Evolutionary conservation across 345 rosid species (phyloP), one percentile per base, ranked within the genome.

Genomic region (Arabidopsis suecica): DNA sequence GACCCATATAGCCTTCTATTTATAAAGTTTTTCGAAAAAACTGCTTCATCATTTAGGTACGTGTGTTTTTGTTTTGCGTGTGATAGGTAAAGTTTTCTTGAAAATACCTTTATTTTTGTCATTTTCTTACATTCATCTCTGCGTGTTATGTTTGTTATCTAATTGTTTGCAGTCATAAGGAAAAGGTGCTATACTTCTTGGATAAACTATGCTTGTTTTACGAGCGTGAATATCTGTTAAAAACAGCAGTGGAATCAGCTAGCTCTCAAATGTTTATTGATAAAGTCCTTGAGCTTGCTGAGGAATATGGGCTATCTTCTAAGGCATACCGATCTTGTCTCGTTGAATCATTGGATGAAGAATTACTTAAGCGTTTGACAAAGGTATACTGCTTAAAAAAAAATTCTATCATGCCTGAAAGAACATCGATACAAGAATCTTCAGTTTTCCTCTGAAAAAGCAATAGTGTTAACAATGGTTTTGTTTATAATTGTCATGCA

Each of bases 271-370:
- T 60, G 41, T 88, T 89, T 71, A 74, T 75, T 77, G 85, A 85
- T 68, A 89, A 86, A 80, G 88, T 89, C 62, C 83, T 76, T 81
- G 98, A 92, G 86, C 90, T 89, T 45, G 93, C 91, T 67, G 91
- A 84, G 82, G 88, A 84, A 81, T 87, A 88, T 82, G 93, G 83
- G 55, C 68, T 95, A 75, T 61, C 96, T 63, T 73, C 85, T 57
- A 88, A 89, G 76, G 83, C 84, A 50, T 92, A 76, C 54, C 82
- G 72, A 81, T 84, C 90, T 49, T 76, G 78, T 67, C 86, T 86
- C 56, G 59, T 70, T 49, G 90, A 87, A 74, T 76, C 78, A 79
- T 79, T 87, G 28, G 57, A 68, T 75, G 88, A 81, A 47, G 69
- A 82, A 33, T 73, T 86, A 79, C 82, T 70, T 68, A 79, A 68